Evolutionary conservation across 177 flowering plant species (phyloP).

Genomic region (Vitis hybrid): DNA sequence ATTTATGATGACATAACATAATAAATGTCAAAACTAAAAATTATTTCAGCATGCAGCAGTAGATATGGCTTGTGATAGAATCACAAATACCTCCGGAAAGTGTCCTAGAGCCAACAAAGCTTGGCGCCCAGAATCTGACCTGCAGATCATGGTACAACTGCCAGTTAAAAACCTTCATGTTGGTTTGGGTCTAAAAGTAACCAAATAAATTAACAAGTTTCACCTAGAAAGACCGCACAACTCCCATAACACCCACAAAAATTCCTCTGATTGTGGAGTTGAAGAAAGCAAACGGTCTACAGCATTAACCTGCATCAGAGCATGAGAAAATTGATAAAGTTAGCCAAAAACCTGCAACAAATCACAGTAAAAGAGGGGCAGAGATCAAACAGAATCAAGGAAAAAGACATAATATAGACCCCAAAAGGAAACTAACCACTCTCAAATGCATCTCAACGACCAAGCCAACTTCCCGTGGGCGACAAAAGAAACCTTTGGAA

Average conservation of each 20-base stretch:
- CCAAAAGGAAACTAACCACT: slow-evolving; percentile 58
- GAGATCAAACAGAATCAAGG: background rate
- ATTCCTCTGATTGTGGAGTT: slow-evolving; percentile 70
- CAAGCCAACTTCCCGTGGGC: slow-evolving; percentile 64
- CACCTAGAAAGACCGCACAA: slow-evolving; percentile 90
- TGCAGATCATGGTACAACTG: slow-evolving; percentile 32
- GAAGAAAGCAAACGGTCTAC: slow-evolving; percentile 68
- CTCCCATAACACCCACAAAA: slow-evolving; percentile 90
- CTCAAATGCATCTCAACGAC: slow-evolving; percentile 73
- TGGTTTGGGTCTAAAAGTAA: background rate
- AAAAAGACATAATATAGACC: background rate
- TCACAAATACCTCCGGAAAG: slow-evolving; percentile 83
- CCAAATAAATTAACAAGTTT: slow-evolving; percentile 3
- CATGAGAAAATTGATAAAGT: background rate
- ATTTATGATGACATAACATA: too few species aligned
- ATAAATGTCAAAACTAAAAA: background rate
- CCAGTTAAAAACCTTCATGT: background rate
- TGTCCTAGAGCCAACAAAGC: slow-evolving; percentile 74
- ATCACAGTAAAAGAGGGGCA: background rate
- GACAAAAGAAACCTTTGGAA: slow-evolving; percentile 82
- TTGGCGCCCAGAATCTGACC: slow-evolving; percentile 94
- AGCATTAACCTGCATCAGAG: slow-evolving; percentile 60
- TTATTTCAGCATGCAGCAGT: background rate
- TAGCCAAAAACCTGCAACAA: background rate
- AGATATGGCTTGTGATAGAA: slow-evolving; percentile 5